phyloP scores from a whole-genome alignment of 202 grass and related monocot species.

The Alloteropsis angusta region DNA sequence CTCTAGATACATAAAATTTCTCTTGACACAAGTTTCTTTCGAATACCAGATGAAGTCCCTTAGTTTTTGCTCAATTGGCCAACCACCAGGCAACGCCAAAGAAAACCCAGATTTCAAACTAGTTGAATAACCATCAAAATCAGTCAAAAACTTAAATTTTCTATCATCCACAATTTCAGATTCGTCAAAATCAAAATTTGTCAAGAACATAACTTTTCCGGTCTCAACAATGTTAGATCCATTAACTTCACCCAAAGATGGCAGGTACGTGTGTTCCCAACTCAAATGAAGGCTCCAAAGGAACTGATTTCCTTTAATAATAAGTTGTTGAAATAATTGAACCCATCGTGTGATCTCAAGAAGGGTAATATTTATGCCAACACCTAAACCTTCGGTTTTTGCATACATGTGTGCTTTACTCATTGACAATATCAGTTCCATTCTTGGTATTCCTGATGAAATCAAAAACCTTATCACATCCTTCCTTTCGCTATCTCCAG shows the following conservation, averaged over 20 bases:
- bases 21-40: slow-evolving; percentile 62
- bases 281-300: slow-evolving; percentile 94
- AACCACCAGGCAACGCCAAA: slow-evolving; percentile 66
- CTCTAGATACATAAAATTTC: slow-evolving; percentile 73
- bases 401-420: slow-evolving; percentile 66
- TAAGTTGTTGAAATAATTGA: slow-evolving; percentile 76
- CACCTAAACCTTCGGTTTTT: slow-evolving; percentile 48
- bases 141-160: slow-evolving; percentile 55
- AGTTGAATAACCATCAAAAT: slow-evolving; percentile 33
- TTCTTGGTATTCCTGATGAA: slow-evolving; percentile 60
- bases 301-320: slow-evolving; percentile 70
- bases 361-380: slow-evolving; percentile 72
- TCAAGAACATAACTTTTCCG: slow-evolving; percentile 60
- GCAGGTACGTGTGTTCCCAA: slow-evolving; percentile 89
- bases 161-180: slow-evolving; percentile 38
- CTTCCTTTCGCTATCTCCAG: slow-evolving; percentile 31
- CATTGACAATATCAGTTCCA: slow-evolving; percentile 70
- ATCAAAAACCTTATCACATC: slow-evolving; percentile 62
- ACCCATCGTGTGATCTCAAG: slow-evolving; percentile 84
- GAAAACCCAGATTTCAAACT: slow-evolving; percentile 41
- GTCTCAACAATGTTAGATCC: slow-evolving; percentile 47
- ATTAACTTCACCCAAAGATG: slow-evolving; percentile 68
- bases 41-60: slow-evolving; percentile 73
- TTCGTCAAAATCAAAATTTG: slow-evolving; percentile 35
- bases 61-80: slow-evolving; percentile 67